phyloP scores from a whole-genome alignment of 129 eudicot genomes.

The Artemisia argyi region DNA sequence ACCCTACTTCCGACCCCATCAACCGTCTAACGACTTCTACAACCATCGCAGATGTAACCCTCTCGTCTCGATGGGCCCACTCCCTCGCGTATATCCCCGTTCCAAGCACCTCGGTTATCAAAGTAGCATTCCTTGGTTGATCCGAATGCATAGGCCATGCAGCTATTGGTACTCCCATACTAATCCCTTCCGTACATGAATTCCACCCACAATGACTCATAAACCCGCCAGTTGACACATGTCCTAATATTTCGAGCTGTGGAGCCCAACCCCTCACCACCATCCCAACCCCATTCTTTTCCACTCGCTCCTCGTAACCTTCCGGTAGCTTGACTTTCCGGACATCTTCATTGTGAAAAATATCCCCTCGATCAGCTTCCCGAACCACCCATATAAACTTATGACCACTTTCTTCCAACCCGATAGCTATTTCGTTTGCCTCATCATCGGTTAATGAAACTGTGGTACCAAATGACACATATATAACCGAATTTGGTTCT shows the following conservation, averaged over 20 bases:
- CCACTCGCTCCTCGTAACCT: conserved; percentile 12
- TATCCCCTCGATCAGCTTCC: conserved; percentile 30
- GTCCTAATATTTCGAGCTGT: conserved; percentile 30
- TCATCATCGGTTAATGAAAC: no score
- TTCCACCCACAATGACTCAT: conserved; percentile 22
- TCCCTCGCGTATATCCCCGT: conserved; percentile 31
- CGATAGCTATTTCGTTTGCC: neutral
- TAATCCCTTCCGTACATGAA: conserved; percentile 40
- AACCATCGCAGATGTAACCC: conserved; percentile 23
- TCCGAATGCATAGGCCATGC: conserved; percentile 61
- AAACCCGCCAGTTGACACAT: neutral
- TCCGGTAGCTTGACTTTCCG: no score
- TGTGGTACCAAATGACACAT: no score
- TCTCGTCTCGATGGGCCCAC: conserved; percentile 23
- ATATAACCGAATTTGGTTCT: no score
- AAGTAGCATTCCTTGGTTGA: no score
- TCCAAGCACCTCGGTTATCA: conserved; percentile 30
- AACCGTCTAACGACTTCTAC: conserved; percentile 26
- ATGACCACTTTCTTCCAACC: conserved; percentile 9
- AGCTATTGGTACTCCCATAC: conserved; percentile 46
- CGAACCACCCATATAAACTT: conserved; percentile 36
- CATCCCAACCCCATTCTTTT: conserved; percentile 20
- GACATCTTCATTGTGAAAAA: conserved; percentile 7
- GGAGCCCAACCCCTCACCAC: conserved; percentile 42
- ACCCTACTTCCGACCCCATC: conserved; percentile 38